Base-by-base conservation (phyloP, 2,329 filamentous ascomycete genomes). In the Nothophaeocryptopus gaeumannii region DNA sequence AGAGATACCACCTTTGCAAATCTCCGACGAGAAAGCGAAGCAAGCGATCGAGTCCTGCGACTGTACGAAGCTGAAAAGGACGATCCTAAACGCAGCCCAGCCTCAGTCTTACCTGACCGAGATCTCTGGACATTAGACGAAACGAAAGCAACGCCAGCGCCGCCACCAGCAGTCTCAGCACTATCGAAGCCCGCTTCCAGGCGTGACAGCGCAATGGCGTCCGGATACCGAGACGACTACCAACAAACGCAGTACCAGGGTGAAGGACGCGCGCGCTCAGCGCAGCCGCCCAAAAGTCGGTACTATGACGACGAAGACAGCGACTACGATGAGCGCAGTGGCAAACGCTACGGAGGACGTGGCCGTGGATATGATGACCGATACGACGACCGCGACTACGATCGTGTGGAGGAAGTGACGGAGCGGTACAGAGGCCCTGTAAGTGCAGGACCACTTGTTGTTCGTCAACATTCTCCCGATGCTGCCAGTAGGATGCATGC, bases 351-450 rank as follows among this genome's bases (percentile, higher is more conserved):
- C 48, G 52, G 51, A 31, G 43, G 50, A 20, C 37, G 51, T 39
- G 58, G 54, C 26, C 50, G 60, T 42, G 58, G 63, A 39, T 64
- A 64, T 35, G 59, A 63, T 16, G 54, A 62, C 39, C 51, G 47
- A 15, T 46, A 50, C 31, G 47, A 53, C 44, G 40, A 47, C 33
- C 57, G 54, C 48, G 54, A 60, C 42, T 62, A 62, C 42, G 61
- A 64, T 34, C 62, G 62, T n/a, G 61, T 64, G 39, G 54, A 62
- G 29, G 56, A 65, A 43, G 59, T 60, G 54, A 63, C 59, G 33
- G 63, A 66, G 53, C 42, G 61, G 32, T 66, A 66, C 45, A 54
- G 61, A 14, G 65, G 64, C 37, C 58, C 58, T 50, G 65, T 67
- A 63, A 62, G 62, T 66, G 34, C 49, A 54, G 59, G 58, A 51